Percentiles rank a stretch among this genome's conserved stretches.
These are phyloP conservation scores for Schwanniomyces polymorphus DNA, from an alignment of 805 yeast genomes.

Conservation along the genomic window DNA sequence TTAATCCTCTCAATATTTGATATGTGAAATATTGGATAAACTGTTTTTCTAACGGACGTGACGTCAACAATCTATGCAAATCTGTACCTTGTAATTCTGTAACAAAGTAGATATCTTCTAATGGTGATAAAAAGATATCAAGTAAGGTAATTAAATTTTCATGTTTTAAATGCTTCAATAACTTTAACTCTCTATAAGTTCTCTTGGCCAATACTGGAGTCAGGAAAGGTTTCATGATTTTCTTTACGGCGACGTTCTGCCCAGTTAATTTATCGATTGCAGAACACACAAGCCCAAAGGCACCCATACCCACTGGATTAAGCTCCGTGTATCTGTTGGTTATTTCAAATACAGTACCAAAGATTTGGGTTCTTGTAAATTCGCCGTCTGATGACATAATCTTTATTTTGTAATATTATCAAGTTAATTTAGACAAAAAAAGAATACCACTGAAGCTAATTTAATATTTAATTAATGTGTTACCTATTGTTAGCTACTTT, in stretches of 20 bases:
- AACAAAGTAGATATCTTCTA: slow-evolving; percentile 94
- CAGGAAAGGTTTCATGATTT: slow-evolving; percentile 95
- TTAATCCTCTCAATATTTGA: slow-evolving; percentile 87
- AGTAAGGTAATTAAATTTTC: slow-evolving; percentile 91
- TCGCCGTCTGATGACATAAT: slow-evolving; percentile 45
- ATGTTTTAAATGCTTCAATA: slow-evolving; percentile 89
- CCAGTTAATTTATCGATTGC: slow-evolving; percentile 89
- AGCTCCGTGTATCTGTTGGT: slow-evolving; percentile 87
- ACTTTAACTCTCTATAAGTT: slow-evolving; percentile 92
- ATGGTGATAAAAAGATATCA: slow-evolving; percentile 90
- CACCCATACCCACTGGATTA: slow-evolving; percentile 99
- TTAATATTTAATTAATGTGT: not conserved
- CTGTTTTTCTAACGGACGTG: slow-evolving; percentile 93
- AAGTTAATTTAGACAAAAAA: not conserved
- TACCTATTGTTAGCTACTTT: not conserved
- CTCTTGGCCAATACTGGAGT: slow-evolving; percentile 95
- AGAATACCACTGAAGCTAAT: not conserved
- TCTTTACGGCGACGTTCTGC: slow-evolving; percentile 95
- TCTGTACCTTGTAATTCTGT: slow-evolving; percentile 98
- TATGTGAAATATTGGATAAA: slow-evolving; percentile 95
- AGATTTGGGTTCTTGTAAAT: slow-evolving; percentile 79
- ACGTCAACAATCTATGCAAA: slow-evolving; percentile 83
- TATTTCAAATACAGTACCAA: slow-evolving; percentile 93
- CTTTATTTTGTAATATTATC: not conserved
- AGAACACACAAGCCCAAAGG: slow-evolving; percentile 96